These are phyloP conservation scores for Pneumocystis sp. DNA, from an alignment of 1,139 yeast species.

Conservation along the genomic window DNA sequence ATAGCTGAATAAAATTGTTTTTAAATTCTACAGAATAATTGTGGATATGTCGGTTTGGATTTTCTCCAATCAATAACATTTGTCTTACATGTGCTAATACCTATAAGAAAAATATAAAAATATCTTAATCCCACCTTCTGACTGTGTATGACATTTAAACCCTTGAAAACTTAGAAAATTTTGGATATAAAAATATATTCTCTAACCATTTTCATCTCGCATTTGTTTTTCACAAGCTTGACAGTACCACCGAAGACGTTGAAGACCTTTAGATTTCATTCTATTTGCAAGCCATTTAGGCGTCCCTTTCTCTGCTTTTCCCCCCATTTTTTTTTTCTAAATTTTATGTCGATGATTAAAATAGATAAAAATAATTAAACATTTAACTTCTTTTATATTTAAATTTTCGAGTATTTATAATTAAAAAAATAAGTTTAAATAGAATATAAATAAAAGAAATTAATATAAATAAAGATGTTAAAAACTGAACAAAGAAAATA, in stretches of 20 bases:
- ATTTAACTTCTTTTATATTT: not conserved
- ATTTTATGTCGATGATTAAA: not conserved
- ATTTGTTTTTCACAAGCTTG: constrained; percentile 89
- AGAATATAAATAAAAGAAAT: not conserved
- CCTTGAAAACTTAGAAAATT: not conserved
- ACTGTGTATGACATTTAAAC: constrained; percentile 66
- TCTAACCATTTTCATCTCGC: constrained; percentile 72
- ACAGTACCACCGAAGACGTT: constrained; percentile 73
- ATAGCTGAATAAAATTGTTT: constrained; percentile 46
- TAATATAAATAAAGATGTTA: not conserved
- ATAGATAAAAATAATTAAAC: not conserved
- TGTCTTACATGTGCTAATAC: constrained; percentile 38
- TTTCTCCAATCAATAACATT: constrained; percentile 30
- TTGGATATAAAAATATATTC: not conserved
- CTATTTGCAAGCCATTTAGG: constrained; percentile 72
- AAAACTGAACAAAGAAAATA: not conserved
- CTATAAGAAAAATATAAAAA: not conserved
- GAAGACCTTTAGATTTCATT: constrained; percentile 71
- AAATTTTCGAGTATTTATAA: not conserved
- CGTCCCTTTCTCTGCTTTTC: constrained; percentile 53
- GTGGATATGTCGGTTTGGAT: constrained; percentile 37
- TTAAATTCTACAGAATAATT: constrained; percentile 49
- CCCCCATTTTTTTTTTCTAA: not conserved
- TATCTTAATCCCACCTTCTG: constrained; percentile 36
- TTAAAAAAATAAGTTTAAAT: not conserved